phyloP scores from a whole-genome alignment of 768 basidiomycete species.

The Tricholoma saponaceum region DNA sequence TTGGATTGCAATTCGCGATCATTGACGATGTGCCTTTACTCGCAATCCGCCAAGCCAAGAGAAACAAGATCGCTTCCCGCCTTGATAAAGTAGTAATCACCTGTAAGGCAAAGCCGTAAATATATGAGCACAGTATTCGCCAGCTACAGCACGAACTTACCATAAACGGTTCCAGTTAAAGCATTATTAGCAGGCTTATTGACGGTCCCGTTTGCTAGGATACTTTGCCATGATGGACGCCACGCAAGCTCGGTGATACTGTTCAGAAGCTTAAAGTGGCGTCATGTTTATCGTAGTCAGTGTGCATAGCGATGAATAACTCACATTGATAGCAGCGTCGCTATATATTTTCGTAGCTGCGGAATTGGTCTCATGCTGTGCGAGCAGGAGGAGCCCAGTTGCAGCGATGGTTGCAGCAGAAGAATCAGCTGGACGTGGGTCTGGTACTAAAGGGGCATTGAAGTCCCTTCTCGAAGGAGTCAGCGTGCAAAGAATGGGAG shows the following conservation, averaged over 20 bases:
- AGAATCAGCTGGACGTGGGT: constrained; percentile 59
- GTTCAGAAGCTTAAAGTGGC: constrained; percentile 9
- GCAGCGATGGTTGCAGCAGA: constrained; percentile 65
- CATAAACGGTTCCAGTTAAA: constrained; percentile 22
- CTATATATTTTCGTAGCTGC: constrained; percentile 36
- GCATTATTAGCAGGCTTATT: constrained; percentile 14
- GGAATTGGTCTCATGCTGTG: constrained; percentile 35
- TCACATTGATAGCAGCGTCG: constrained; percentile 45
- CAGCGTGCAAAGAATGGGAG: background rate
- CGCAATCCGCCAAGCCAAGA: constrained; percentile 39
- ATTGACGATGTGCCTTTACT: background rate
- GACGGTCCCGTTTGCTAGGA: constrained; percentile 16
- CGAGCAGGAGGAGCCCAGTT: constrained; percentile 55
- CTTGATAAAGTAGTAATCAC: constrained; percentile 61
- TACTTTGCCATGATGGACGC: constrained; percentile 15
- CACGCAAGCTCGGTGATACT: constrained; percentile 14
- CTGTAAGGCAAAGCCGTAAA: constrained; percentile 22
- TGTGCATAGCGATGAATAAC: constrained; percentile 6
- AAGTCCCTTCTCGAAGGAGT: constrained; percentile 52
- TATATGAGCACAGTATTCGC: background rate
- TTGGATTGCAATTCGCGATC: background rate
- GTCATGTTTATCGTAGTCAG: background rate
- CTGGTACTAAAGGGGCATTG: constrained; percentile 55
- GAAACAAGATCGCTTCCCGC: constrained; percentile 49
- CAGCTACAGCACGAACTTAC: constrained; percentile 19